phyloP scores from a whole-genome alignment of 2,329 filamentous ascomycete species.

The Cordyceps fumosorosea region DNA sequence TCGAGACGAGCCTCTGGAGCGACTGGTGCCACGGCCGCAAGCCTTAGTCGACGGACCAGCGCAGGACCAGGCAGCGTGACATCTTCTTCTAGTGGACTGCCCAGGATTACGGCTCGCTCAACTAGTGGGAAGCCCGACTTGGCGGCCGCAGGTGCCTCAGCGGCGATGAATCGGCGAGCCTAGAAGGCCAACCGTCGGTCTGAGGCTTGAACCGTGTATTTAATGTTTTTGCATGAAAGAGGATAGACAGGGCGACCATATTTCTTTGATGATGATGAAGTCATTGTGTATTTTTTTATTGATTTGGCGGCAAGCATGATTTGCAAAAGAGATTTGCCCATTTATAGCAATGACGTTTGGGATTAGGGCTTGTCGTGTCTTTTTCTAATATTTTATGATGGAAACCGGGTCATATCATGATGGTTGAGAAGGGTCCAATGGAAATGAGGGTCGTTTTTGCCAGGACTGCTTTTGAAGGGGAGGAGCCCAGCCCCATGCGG shows the following conservation, averaged over 20 bases:
- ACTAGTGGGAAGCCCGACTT: conserved; percentile 53
- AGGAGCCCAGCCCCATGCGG: conserved; percentile 10
- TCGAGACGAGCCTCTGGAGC: conserved; percentile 16
- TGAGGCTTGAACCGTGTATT: background rate
- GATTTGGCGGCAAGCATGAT: conserved; percentile 2
- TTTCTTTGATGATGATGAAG: conserved; percentile 11
- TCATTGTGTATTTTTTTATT: background rate
- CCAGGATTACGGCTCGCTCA: conserved; percentile 49
- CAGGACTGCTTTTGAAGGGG: conserved; percentile 12
- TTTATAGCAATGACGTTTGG: conserved; percentile 6
- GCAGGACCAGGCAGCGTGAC: conserved; percentile 36
- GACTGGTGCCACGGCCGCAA: conserved; percentile 29
- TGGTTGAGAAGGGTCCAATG: background rate
- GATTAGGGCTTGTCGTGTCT: background rate
- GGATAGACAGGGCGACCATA: background rate
- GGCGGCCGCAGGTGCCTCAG: conserved; percentile 51
- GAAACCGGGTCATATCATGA: conserved; percentile 6
- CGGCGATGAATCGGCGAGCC: conserved; percentile 28
- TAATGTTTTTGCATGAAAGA: background rate
- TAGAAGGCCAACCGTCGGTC: conserved; percentile 11
- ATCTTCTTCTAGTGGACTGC: conserved; percentile 42
- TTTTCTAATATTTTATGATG: background rate
- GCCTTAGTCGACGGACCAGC: conserved; percentile 44
- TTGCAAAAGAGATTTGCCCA: background rate
- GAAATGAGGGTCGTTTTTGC: conserved; percentile 4